Conservation (phyloP, 768 basidiomycete species). For the Leccinum arenicola region DNA sequence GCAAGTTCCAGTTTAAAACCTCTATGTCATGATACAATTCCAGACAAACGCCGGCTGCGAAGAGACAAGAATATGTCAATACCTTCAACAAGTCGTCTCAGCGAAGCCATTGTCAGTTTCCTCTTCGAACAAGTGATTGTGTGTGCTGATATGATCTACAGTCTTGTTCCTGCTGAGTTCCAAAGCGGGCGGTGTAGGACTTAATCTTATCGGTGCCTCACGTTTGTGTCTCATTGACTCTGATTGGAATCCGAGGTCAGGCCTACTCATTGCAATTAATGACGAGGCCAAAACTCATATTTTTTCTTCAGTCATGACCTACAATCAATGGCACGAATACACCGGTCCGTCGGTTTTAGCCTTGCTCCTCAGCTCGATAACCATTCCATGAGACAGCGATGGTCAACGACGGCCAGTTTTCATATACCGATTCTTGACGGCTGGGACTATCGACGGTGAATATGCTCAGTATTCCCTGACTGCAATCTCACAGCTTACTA, state of each 20-base stretch:
- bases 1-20: neutral
- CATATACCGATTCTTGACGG: constrained; percentile 83
- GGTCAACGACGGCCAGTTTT: constrained; percentile 91
- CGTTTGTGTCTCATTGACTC: constrained; percentile 83
- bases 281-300: neutral
- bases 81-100: constrained; percentile 80
- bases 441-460: constrained; percentile 87
- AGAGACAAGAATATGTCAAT: constrained; percentile 86
- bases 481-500: constrained; percentile 3
- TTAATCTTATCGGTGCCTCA: constrained; percentile 91
- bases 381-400: constrained; percentile 52
- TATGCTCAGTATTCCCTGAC: neutral
- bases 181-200: constrained; percentile 93
- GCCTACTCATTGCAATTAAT: no score
- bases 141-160: constrained; percentile 28
- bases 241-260: constrained; percentile 90
- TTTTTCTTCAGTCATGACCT: constrained; percentile 65
- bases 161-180: constrained; percentile 91
- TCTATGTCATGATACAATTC: constrained; percentile 2
- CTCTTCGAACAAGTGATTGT: neutral
- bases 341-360: constrained; percentile 52
- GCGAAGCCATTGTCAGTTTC: constrained; percentile 59
- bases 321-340: constrained; percentile 97
- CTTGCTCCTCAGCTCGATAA: neutral
- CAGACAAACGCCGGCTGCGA: constrained; percentile 73